Base-by-base conservation (phyloP, 352 stramenopile genomes). In the Peronospora belbahrii region DNA sequence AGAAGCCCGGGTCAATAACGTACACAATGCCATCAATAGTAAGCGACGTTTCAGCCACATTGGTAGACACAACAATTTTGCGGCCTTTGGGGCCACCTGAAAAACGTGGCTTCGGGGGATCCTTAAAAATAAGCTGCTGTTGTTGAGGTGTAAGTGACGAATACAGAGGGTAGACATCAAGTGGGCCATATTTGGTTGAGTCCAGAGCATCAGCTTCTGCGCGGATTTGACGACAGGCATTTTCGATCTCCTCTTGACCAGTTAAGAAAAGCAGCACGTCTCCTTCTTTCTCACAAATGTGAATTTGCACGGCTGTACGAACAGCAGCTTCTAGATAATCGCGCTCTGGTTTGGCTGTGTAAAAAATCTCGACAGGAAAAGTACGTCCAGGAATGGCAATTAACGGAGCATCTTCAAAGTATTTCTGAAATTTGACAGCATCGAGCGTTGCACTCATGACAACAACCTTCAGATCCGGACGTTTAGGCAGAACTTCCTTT, bases 11-110 rank as follows among this genome's bases (percentile, higher is more conserved):
- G 72, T 99, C 97, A 31, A 99, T 85, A 22, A 99, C 97, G 70
- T 99, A 99, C 13, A 99, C 95, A 51, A 99, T 98, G 17, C 96
- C 97, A 67, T 99, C 95, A 69, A 99, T 99, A 1, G 97, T 99
- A n/a, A 99, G 63, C 48, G 92, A 98, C 20, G 97, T 99, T 69
- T 99, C 97, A 18, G 97, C 97, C 62, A 99, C 97, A 71, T 99
- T 99, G 33, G 97, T 99, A 11, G 85, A 94, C 30, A 99, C 88
- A n/a, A 99, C 95, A 19, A 98, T 87, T 63, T 97, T 97, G 10
- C 89, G 75, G n/a, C 90, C 93, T 10, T 88, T 91, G 6, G 90
- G 89, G 5, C 85, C 86, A 11, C 74, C 79, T 1, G 65, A 62
- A 49, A 80, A 79, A 80, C 59, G 90, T 41, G 69, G 92, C 88